Conservation (phyloP, 495 filamentous ascomycete species). For the Penicillium desertorum region DNA sequence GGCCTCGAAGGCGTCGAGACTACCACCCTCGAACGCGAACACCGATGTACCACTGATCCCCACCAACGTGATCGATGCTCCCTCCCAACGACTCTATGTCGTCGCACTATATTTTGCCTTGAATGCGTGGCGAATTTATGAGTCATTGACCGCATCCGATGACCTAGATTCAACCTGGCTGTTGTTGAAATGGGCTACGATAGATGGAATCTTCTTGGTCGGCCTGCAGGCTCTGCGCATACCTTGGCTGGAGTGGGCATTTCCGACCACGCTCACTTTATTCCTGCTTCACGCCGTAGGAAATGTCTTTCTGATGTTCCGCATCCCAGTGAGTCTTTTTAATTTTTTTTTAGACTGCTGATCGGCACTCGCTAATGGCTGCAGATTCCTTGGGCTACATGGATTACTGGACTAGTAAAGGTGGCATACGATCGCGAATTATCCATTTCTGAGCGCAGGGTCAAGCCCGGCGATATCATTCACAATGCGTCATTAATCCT, state of each 20-base stretch:
- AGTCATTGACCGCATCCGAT: constrained; percentile 75
- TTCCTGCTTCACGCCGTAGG: constrained; percentile 68
- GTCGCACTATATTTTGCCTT: constrained; percentile 70
- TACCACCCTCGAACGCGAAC: constrained; percentile 25
- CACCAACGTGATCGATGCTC: constrained; percentile 72
- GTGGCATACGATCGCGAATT: constrained; percentile 85
- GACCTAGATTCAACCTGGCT: constrained; percentile 79
- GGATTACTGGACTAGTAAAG: constrained; percentile 66
- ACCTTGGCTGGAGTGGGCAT: constrained; percentile 91
- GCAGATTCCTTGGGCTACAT: constrained; percentile 64
- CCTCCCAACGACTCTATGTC: constrained; percentile 83
- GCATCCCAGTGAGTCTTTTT: constrained; percentile 63
- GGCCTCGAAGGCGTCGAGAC: constrained; percentile 23
- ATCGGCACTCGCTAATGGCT: constrained; percentile 21
- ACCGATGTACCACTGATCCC: constrained; percentile 65
- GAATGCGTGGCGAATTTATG: constrained; percentile 77
- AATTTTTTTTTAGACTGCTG: neutral
- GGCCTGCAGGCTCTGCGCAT: constrained; percentile 80
- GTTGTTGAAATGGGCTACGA: constrained; percentile 86
- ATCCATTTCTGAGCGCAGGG: constrained; percentile 82
- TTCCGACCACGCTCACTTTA: constrained; percentile 61
- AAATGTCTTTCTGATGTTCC: constrained; percentile 88
- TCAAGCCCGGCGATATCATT: constrained; percentile 80
- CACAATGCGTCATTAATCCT: constrained; percentile 90
- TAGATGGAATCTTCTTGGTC: constrained; percentile 83